phyloP scores from a whole-genome alignment of 2,329 filamentous ascomycete genomes.

The Alternaria sp. region DNA sequence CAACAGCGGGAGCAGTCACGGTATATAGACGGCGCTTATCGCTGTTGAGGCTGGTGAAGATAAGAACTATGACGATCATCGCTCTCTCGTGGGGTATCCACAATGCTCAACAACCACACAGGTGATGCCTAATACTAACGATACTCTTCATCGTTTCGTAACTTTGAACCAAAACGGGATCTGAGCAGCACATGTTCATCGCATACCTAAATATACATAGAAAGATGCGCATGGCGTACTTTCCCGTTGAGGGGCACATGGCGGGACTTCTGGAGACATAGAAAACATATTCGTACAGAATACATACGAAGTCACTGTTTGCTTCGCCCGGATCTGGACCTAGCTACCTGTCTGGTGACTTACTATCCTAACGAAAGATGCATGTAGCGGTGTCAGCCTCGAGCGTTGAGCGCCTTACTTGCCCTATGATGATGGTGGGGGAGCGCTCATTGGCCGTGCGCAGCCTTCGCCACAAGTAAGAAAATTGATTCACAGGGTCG shows the following conservation, averaged over 20 bases:
- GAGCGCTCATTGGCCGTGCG: constrained; percentile 27
- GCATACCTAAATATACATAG: not conserved
- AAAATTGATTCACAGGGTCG: constrained; percentile 30
- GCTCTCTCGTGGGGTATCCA: constrained; percentile 13
- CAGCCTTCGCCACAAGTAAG: constrained; percentile 26
- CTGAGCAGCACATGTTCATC: not conserved
- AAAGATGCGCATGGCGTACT: not conserved
- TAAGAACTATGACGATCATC: constrained; percentile 11
- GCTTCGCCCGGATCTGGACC: not conserved
- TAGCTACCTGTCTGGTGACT: not conserved
- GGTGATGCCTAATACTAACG: not conserved
- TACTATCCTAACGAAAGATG: not conserved
- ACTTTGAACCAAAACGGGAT: not conserved
- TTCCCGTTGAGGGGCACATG: not conserved
- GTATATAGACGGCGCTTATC: constrained; percentile 15
- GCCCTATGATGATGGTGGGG: constrained; percentile 24
- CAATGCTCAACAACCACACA: not conserved
- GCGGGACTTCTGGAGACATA: not conserved
- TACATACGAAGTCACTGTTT: not conserved
- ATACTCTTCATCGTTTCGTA: not conserved
- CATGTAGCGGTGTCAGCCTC: constrained; percentile 5
- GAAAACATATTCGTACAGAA: not conserved
- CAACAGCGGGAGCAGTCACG: constrained; percentile 12
- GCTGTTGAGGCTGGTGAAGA: constrained; percentile 8
- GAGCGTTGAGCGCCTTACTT: constrained; percentile 16